These are phyloP conservation scores for Anthracocystis panici-leucophaei DNA, from an alignment of 1,284 basidiomycete genomes.

Conservation along the genomic window DNA sequence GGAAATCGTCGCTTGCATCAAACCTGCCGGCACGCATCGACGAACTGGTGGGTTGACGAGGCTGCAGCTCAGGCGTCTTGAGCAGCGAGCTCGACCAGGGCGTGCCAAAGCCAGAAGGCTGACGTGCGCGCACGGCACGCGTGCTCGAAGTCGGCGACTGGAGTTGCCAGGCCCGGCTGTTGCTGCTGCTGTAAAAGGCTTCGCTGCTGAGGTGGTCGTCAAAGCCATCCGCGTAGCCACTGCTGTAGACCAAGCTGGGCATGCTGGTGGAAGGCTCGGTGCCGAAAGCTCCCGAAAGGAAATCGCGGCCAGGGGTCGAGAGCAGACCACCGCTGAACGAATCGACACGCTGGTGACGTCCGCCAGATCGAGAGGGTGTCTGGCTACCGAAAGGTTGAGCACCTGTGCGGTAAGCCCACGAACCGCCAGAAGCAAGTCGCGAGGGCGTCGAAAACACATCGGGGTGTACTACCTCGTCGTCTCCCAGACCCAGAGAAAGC, in stretches of 20 bases:
- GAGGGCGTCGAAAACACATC: constrained; percentile 62
- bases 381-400: constrained; percentile 36
- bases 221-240: constrained; percentile 38
- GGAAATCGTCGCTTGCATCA: constrained; percentile 40
- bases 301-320: constrained; percentile 42
- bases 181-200: constrained; percentile 37
- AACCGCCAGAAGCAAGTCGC: constrained; percentile 45
- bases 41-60: constrained; percentile 33
- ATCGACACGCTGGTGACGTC: constrained; percentile 42
- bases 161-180: constrained; percentile 49
- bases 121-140: constrained; percentile 43
- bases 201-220: constrained; percentile 38
- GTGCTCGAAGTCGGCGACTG: constrained; percentile 56
- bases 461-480: constrained; percentile 44
- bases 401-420: constrained; percentile 40
- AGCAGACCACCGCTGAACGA: constrained; percentile 51
- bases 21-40: constrained; percentile 35
- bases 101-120: constrained; percentile 43
- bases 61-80: constrained; percentile 52
- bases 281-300: constrained; percentile 47
- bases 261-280: constrained; percentile 50
- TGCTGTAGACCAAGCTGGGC: constrained; percentile 53
- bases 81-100: constrained; percentile 45
- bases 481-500: constrained; percentile 39
- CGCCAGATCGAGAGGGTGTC: constrained; percentile 47